Percentiles rank a stretch among this genome's conserved stretches.
phyloP scores from a whole-genome alignment of 2,329 filamentous ascomycete genomes.

The Periconia sp. region DNA sequence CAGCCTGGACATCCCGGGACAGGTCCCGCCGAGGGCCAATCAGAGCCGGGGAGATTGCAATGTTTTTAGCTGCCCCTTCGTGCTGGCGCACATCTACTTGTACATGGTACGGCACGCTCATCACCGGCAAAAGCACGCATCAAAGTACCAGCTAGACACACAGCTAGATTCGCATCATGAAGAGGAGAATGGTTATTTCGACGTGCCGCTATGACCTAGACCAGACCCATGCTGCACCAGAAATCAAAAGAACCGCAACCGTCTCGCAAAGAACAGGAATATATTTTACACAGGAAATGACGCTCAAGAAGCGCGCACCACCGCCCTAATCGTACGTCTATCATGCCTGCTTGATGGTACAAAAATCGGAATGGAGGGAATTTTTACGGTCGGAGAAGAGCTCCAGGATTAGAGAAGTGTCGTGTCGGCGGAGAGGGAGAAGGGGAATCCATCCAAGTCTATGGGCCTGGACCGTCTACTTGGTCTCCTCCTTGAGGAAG shows the following conservation, averaged over 20 bases:
- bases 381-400: slow-evolving; percentile 25
- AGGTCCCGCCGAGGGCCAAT: too few relatives aligned
- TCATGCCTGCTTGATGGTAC: slow-evolving; percentile 45
- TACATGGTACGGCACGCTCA: too few relatives aligned
- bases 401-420: slow-evolving; percentile 34
- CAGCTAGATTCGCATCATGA: neutral
- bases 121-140: too few relatives aligned
- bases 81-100: too few relatives aligned
- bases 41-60: too few relatives aligned
- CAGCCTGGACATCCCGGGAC: too few relatives aligned
- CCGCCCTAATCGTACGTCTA: slow-evolving; percentile 48
- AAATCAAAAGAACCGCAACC: slow-evolving; percentile 38
- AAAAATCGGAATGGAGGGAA: slow-evolving; percentile 25
- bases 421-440: slow-evolving; percentile 21
- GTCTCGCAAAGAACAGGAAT: slow-evolving; percentile 41
- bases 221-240: slow-evolving; percentile 41
- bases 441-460: slow-evolving; percentile 19
- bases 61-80: too few relatives aligned
- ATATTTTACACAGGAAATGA: slow-evolving; percentile 42
- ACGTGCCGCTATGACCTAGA: slow-evolving; percentile 42
- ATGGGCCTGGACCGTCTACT: slow-evolving; percentile 60
- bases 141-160: too few relatives aligned
- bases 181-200: slow-evolving; percentile 41
- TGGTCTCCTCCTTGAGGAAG: slow-evolving; percentile 73
- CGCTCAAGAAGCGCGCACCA: slow-evolving; percentile 24